These are phyloP conservation scores for Mucor ambiguus DNA, from an alignment of 371 early-diverging fungal genomes.

Conservation along the genomic window DNA sequence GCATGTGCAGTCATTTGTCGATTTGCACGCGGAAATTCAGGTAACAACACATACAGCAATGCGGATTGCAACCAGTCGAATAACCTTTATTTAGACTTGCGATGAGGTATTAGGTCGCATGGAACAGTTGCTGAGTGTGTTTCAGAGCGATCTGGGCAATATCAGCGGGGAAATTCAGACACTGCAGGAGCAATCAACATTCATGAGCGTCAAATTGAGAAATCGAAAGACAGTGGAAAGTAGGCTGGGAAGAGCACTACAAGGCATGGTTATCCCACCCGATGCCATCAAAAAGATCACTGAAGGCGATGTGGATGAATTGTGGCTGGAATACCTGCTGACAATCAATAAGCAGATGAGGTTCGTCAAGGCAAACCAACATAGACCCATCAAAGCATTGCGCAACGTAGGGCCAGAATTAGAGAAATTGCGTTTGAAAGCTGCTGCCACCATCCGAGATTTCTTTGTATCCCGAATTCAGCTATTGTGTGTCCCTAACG, in stretches of 20 bases:
- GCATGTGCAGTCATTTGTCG: constrained; percentile 68
- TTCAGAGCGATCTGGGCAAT: constrained; percentile 84
- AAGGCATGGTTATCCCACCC: constrained; percentile 84
- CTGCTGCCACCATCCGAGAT: constrained; percentile 82
- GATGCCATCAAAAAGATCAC: constrained; percentile 82
- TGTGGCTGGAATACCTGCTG: constrained; percentile 76
- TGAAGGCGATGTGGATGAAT: constrained; percentile 88
- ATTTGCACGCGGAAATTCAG: constrained; percentile 74
- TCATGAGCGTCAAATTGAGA: constrained; percentile 77
- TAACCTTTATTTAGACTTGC: constrained; percentile 52
- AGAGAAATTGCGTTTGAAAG: constrained; percentile 81
- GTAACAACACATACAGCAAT: constrained; percentile 15
- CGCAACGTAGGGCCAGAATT: constrained; percentile 89
- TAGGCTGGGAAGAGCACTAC: constrained; percentile 68
- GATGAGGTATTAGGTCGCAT: constrained; percentile 85
- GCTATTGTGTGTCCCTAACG: constrained; percentile 80
- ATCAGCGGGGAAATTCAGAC: constrained; percentile 87
- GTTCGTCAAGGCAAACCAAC: constrained; percentile 69
- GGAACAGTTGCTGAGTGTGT: constrained; percentile 81
- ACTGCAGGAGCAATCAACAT: constrained; percentile 80
- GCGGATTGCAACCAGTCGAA: not conserved
- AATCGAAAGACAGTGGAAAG: constrained; percentile 83
- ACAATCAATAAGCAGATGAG: constrained; percentile 86
- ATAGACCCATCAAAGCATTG: constrained; percentile 67
- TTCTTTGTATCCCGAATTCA: constrained; percentile 85